Evolutionary conservation across 1,139 yeast genomes (phyloP).

Genomic region (Diutina rugosa): DNA sequence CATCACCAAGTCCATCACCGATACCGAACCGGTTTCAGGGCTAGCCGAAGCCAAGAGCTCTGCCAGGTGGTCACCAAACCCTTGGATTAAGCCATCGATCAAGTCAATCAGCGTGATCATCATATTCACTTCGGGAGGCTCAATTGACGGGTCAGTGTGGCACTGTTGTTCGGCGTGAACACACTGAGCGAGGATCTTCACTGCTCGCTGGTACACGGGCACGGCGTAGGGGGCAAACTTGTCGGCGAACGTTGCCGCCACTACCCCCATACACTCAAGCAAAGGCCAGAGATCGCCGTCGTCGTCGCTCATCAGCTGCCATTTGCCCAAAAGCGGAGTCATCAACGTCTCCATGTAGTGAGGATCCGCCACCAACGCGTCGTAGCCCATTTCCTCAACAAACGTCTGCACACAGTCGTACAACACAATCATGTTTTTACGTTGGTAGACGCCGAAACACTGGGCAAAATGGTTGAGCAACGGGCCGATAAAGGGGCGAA

Average conservation of each 20-base stretch:
- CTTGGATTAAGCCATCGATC: slow-evolving; percentile 87
- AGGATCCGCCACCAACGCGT: slow-evolving; percentile 38
- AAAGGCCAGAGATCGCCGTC: slow-evolving; percentile 86
- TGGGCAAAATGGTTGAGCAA: slow-evolving; percentile 56
- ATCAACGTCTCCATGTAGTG: slow-evolving; percentile 48
- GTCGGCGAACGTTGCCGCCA: slow-evolving; percentile 80
- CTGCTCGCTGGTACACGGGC: slow-evolving; percentile 75
- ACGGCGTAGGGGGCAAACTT: slow-evolving; percentile 82
- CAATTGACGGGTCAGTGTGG: slow-evolving; percentile 52
- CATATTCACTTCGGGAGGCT: slow-evolving; percentile 83
- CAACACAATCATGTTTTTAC: slow-evolving; percentile 65
- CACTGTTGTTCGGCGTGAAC: slow-evolving; percentile 56
- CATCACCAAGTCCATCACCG: slow-evolving; percentile 52
- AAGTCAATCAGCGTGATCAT: slow-evolving; percentile 81
- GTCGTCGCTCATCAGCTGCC: slow-evolving; percentile 63
- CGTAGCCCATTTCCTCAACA: slow-evolving; percentile 61
- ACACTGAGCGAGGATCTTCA: slow-evolving; percentile 54
- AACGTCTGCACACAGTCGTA: slow-evolving; percentile 92
- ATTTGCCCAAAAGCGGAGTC: slow-evolving; percentile 71
- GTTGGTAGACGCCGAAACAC: slow-evolving; percentile 70
- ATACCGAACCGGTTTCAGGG: slow-evolving; percentile 9
- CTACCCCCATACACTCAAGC: slow-evolving; percentile 82
- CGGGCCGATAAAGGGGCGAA: slow-evolving; percentile 35
- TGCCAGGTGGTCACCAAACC: slow-evolving; percentile 53
- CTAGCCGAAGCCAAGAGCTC: slow-evolving; percentile 36